Base-by-base conservation (phyloP, 768 basidiomycete species). In the Candolleomyces eurysporus region DNA sequence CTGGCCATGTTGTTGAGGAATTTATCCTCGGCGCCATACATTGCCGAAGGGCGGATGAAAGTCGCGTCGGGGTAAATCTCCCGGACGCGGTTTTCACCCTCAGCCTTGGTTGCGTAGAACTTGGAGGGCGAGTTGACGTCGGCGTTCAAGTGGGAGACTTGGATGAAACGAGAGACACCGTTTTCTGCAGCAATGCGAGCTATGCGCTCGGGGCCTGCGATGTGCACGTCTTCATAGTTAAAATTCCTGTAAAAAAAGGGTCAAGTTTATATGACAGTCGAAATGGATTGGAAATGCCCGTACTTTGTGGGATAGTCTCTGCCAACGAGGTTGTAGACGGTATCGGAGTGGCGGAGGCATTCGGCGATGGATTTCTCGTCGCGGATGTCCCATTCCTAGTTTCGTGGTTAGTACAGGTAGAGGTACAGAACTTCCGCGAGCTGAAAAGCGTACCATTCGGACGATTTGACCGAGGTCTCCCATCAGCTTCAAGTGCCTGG, bases 381-480 rank as follows among this genome's bases (percentile, higher is more conserved):
- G 60, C 94, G 84, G 52, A 96, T 82, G 71, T 98, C 94, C 94
- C 94, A 98, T 84, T 98, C 96, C 96, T 98, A 64, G 32, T 49
- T 26, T 16, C 31, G 48, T 40, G 53, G 48, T 48, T 39, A 54
- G 65, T 59, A 63, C 57, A 21, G 30, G 65, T 59, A 63, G 55
- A 21, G 30, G 51, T 43, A 57, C 49, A 58, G 52, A 26, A 36
- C 22, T 21, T 32, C 17, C n/a, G 31, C 45, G 52, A 16, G 4
- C 16, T 2, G 36, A 1, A 36, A 58, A 56, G 72, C 78, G 69
- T 69, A 96, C 96, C 90, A 98, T 86, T 67, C 92, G 87, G 60
- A 98, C 91, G 64, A 99, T 90, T 79, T 96, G 95, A 8, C 97
- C 97, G 58, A 98, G 80, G 78, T 99, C 97, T 48, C 96, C 97